Percentiles rank a stretch among this genome's conserved stretches.
Evolutionary conservation across 164 flowering plant species (phyloP).

Genomic region (Vitis rupestris): DNA sequence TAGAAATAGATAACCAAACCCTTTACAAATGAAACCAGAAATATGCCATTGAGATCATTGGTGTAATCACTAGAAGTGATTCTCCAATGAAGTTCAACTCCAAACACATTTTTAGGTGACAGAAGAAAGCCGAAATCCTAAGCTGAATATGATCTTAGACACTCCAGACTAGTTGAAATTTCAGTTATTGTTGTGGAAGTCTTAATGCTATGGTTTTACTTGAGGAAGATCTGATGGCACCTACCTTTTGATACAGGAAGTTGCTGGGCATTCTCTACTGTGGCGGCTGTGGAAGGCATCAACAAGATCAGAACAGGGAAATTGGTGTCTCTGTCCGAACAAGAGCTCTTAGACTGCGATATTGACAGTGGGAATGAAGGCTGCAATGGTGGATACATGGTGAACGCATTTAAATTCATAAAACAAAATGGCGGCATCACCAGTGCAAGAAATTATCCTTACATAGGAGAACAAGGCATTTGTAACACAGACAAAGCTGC

Average conservation of each 20-base stretch:
- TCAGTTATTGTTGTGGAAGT: neutral
- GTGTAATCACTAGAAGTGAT: no score
- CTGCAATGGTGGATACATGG: slow-evolving; percentile 57
- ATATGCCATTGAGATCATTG: no score
- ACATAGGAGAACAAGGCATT: slow-evolving; percentile 21
- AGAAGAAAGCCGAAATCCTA: no score
- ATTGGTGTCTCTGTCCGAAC: slow-evolving; percentile 51
- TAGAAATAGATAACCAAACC: no score
- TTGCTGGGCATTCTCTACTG: slow-evolving; percentile 73
- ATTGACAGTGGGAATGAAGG: slow-evolving; percentile 26
- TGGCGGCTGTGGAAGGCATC: slow-evolving; percentile 60
- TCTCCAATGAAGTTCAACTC: no score
- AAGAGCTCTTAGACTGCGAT: slow-evolving; percentile 61
- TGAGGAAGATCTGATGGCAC: neutral
- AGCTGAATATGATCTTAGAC: no score
- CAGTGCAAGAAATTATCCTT: slow-evolving; percentile 40
- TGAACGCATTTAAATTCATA: slow-evolving; percentile 42
- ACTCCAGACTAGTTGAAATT: no score
- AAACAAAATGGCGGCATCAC: slow-evolving; percentile 33
- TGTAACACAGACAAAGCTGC: slow-evolving; percentile 26
- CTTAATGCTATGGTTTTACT: neutral
- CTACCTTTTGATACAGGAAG: slow-evolving; percentile 36
- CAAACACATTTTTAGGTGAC: no score
- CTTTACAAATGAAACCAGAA: no score
- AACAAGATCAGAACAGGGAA: slow-evolving; percentile 38